A percentile compares a stretch with the other conserved stretches of the same genome.
phyloP scores from a whole-genome alignment of 495 filamentous ascomycete species.

The Penicillium turbatum region DNA sequence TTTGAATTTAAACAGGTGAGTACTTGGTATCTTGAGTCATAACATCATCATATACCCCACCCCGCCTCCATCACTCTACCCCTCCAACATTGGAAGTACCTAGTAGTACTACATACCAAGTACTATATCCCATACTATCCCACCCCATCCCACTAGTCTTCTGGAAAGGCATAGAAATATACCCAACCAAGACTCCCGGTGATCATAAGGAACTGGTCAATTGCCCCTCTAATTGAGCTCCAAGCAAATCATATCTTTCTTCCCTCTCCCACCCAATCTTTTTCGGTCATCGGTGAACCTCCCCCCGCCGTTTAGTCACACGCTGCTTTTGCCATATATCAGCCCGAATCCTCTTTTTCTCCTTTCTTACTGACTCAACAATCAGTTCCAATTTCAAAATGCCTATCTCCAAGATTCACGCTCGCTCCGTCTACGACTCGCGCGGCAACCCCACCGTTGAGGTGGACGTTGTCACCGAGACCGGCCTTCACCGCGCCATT shows the following conservation, averaged over 20 bases:
- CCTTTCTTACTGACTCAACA: constrained; percentile 22
- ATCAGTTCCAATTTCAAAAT: constrained; percentile 52
- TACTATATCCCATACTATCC: not conserved
- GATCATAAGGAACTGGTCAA: constrained; percentile 19
- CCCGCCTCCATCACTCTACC: constrained; percentile 15
- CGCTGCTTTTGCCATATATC: constrained; percentile 28
- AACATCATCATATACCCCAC: constrained; percentile 20
- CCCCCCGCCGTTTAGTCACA: constrained; percentile 38
- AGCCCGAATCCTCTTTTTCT: constrained; percentile 20
- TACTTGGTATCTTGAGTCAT: too few species aligned
- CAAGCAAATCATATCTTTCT: constrained; percentile 22
- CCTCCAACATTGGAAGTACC: not conserved
- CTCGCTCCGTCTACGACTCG: constrained; percentile 98
- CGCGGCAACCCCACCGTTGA: constrained; percentile 96
- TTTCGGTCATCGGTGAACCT: constrained; percentile 49
- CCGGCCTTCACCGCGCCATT: constrained; percentile 96
- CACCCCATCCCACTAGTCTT: not conserved
- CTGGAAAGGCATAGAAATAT: constrained; percentile 13
- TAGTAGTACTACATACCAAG: too few species aligned
- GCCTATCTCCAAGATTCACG: constrained; percentile 98
- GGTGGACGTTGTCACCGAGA: constrained; percentile 95
- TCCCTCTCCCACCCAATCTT: constrained; percentile 30
- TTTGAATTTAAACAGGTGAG: constrained; percentile 19
- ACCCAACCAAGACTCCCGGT: constrained; percentile 17
- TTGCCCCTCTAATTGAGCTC: constrained; percentile 20